Percentiles rank a stretch among this genome's conserved stretches.
Conservation (phyloP, 148 eudicot species). For the Salicornia ramosissima region DNA sequence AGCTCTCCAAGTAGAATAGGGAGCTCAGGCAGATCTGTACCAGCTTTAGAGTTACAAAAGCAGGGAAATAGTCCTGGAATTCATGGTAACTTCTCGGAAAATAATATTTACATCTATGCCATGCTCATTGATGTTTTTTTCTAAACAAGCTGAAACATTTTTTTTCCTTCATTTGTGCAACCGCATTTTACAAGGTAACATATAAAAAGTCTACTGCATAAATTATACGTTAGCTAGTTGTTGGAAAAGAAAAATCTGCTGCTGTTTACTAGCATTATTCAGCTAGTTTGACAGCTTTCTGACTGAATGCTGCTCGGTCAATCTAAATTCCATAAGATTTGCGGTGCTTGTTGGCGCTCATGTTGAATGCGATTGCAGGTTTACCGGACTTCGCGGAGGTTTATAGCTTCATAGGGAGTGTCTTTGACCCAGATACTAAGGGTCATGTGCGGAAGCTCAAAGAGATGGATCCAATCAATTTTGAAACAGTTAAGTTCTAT, state of each 20-base stretch:
- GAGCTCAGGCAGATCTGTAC: slow-evolving; percentile 41
- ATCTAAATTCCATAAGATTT: not conserved
- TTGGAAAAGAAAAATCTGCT: not conserved
- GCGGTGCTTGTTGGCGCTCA: slow-evolving; percentile 6
- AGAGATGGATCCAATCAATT: slow-evolving; percentile 98
- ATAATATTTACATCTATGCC: not conserved
- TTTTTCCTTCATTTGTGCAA: not conserved
- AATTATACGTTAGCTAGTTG: not conserved
- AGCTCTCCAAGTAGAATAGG: slow-evolving; percentile 36
- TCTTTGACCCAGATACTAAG: slow-evolving; percentile 74
- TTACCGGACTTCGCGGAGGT: slow-evolving; percentile 91
- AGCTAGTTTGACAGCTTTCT: not conserved
- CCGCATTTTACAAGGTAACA: not conserved
- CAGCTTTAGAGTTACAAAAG: slow-evolving; percentile 41
- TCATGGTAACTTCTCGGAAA: slow-evolving; percentile 46
- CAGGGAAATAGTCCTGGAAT: slow-evolving; percentile 39
- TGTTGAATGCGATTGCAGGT: slow-evolving; percentile 38
- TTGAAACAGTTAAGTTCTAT: slow-evolving; percentile 60
- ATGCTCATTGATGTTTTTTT: too few relatives aligned
- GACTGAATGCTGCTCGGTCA: not conserved
- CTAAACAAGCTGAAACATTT: not conserved
- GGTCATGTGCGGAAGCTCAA: slow-evolving; percentile 83
- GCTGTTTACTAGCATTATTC: not conserved
- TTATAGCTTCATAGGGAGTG: slow-evolving; percentile 83
- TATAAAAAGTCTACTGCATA: not conserved